Base-by-base conservation (phyloP, 352 stramenopile species). In the Aphanomyces invadans region DNA sequence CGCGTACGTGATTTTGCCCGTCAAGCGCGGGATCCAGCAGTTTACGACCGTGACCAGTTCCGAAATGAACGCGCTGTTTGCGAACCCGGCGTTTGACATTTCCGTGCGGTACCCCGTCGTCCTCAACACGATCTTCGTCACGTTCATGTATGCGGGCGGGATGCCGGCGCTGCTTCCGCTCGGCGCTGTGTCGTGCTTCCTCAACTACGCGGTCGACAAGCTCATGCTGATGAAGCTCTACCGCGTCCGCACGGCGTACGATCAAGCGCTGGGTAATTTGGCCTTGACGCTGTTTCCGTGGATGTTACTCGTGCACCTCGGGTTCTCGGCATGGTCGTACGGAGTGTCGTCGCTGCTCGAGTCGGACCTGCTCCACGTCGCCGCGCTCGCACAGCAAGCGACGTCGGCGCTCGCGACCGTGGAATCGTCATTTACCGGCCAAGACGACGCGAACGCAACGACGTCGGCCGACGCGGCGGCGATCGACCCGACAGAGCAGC, bases 51-150 rank as follows among this genome's bases (percentile, higher is more conserved):
- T 85, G 4, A 92, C 84, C 3, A 84, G 92, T 53, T 70, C 82
- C 23, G 73, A 82, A 28, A 92, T 95, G 81, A 80, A 91, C 62
- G 73, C 80, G 69, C 60, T 92, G 44, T 95, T 90, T 60, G 80
- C 81, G 0, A 84, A 81, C 0, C 83, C 81, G 5, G 32, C 69
- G 11, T 93, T 95, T 52, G 79, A 92, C 48, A 83, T 92, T 54
- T 80, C 83, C 10, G 67, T 92, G 39, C 76, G 83, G 29, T 95
- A 95, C 69, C 85, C 86, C 3, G 76, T 91, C 72, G 71, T 95
- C 32, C 77, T 94, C 38, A 95, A 92, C 61, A 90, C 80, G 31
- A 70, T 94, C 19, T 91, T 91, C 54, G 84, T 95, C 46, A 92
- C 86, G 3, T 79, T 93, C 61, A 66, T 88, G 17, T 95, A 94